Evolutionary conservation across 768 basidiomycete genomes (phyloP).

Genomic region (Russula brevipes): DNA sequence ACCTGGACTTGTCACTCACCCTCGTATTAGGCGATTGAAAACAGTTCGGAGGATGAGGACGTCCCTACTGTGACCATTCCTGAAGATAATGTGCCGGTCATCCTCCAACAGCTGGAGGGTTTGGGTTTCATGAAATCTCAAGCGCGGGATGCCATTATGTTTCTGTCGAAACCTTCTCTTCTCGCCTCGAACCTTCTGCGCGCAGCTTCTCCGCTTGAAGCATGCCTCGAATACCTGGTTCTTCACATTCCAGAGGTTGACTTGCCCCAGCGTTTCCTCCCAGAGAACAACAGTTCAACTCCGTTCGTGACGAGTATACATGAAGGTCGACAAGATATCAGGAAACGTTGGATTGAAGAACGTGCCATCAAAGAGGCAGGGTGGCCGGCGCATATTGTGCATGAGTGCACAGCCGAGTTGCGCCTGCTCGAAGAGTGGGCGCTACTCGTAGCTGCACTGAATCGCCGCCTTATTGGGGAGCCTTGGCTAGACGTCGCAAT

Average conservation of each 20-base stretch:
- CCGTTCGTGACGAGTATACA: constrained; percentile 64
- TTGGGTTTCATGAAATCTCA: constrained; percentile 65
- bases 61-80: constrained; percentile 35
- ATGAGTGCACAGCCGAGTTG: constrained; percentile 42
- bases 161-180: constrained; percentile 52
- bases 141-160: constrained; percentile 47
- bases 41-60: constrained; percentile 48
- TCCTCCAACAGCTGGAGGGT: constrained; percentile 51
- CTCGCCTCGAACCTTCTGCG: constrained; percentile 58
- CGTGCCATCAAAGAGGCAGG: constrained; percentile 79
- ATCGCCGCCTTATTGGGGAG: constrained; percentile 50
- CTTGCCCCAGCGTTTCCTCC: constrained; percentile 67
- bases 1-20: constrained; percentile 4
- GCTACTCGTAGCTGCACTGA: constrained; percentile 50
- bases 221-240: constrained; percentile 79
- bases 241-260: constrained; percentile 84
- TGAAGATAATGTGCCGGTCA: constrained; percentile 38
- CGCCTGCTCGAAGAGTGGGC: constrained; percentile 46
- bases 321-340: constrained; percentile 56
- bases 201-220: constrained; percentile 60
- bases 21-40: constrained; percentile 41
- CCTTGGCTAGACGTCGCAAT: constrained; percentile 27
- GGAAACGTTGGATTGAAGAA: constrained; percentile 74
- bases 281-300: constrained; percentile 58
- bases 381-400: constrained; percentile 69